Evolutionary conservation across 148 eudicot species (phyloP), one percentile per base, ranked within the genome.

Genomic region (Cornus suecica): DNA sequence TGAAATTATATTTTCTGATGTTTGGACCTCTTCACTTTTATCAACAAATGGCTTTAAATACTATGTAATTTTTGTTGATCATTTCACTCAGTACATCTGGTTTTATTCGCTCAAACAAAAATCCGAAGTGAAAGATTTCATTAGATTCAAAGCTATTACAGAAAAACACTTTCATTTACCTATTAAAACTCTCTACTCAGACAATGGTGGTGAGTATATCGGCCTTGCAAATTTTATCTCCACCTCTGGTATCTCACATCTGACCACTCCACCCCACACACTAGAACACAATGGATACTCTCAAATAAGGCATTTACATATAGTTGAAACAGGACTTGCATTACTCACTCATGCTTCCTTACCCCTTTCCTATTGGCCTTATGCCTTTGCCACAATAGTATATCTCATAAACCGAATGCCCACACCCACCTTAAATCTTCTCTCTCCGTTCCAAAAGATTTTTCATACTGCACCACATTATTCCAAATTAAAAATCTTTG

Each of bases 361-460:
- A 25, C 65, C 65, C 28, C 28, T 25, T n/a, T n/a, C 65, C 28
- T 62, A n/a, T 27, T 62, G 25, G 65, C 28, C 65, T n/a, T 25
- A 25, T 62, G 65, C 65, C 25, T 25, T 62, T 62, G 65, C 65
- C 28, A 62, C 26, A n/a, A 1, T 27, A 26, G 65, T 62, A 25
- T 20, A 62, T 62, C 65, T 62, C 65, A 62, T 62, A n/a, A 62
- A 62, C 65, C 65, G 65, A 25, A 62, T 62, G 65, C 65, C 65
- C 25, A 62, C 65, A n/a, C 65, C 65, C 25, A 62, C 65, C 28
- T 25, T 62, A n/a, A 62, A 62, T 62, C 65, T 62, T 13, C 23
- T 25, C 25, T 62, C 65, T n/a, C n/a, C 65, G n/a, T 62, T 62
- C 28, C 27, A 62, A 62, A 62, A 62, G 10, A 62, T 62, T 3